A percentile compares a stretch with the other conserved stretches of the same genome.
Conservation (phyloP, 2,329 filamentous ascomycete species). For the Sporothrix brasiliensis region DNA sequence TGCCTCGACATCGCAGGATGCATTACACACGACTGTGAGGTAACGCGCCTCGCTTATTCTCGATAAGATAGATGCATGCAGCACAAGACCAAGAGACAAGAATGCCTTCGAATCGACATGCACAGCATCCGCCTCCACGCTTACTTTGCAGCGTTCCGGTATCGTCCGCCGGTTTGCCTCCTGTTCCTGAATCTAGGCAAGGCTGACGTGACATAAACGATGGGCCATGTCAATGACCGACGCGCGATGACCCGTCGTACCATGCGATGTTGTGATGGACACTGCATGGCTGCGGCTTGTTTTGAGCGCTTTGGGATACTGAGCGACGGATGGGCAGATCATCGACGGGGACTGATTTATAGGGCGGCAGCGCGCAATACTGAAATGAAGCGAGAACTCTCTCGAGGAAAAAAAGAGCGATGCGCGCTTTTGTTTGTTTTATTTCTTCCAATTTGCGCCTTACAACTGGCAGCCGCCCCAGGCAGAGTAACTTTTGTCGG, state of each 20-base stretch:
- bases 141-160: neutral
- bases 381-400: slow-evolving; percentile 1
- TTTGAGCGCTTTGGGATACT: neutral
- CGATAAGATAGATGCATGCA: slow-evolving; percentile 1
- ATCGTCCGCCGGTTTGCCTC: neutral
- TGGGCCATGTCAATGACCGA: neutral
- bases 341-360: neutral
- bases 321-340: slow-evolving; percentile 7
- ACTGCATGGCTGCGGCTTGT: slow-evolving; percentile 20
- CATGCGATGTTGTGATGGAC: slow-evolving; percentile 19
- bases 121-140: neutral
- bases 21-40: slow-evolving; percentile 23
- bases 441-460: neutral
- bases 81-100: no score
- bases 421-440: neutral
- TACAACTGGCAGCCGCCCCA: neutral
- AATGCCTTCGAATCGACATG: neutral
- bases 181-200: neutral
- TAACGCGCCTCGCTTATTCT: neutral
- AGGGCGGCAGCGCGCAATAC: neutral
- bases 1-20: neutral
- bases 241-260: neutral
- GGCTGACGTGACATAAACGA: slow-evolving; percentile 15
- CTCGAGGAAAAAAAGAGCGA: neutral
- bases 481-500: slow-evolving; percentile 6